Evolutionary conservation across 139 green algal species (phyloP).

Genomic region (Axilococcus clingmanii): DNA sequence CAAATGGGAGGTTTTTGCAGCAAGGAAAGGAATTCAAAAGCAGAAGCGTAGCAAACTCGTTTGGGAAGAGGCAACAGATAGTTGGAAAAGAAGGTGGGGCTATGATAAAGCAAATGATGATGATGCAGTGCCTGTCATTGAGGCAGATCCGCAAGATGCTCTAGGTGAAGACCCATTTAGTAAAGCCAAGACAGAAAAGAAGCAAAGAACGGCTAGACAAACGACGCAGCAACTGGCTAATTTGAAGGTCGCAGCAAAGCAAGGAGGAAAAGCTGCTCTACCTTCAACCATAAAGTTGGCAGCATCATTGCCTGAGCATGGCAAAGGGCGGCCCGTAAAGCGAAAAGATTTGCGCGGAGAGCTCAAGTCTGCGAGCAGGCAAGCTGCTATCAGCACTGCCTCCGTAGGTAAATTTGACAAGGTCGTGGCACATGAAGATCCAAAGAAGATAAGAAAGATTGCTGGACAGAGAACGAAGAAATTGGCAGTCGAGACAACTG

Average conservation of each 20-base stretch:
- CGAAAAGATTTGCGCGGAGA: constrained; percentile 57
- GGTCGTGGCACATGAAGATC: constrained; percentile 48
- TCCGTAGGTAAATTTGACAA: constrained; percentile 93
- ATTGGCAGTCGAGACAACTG: background rate
- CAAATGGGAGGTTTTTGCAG: constrained; percentile 90
- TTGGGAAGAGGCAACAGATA: constrained; percentile 69
- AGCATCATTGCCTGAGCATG: constrained; percentile 52
- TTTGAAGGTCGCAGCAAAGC: constrained; percentile 51
- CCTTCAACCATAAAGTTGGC: constrained; percentile 68
- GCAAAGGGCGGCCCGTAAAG: constrained; percentile 39
- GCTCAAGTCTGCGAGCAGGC: constrained; percentile 50
- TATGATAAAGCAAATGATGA: constrained; percentile 82
- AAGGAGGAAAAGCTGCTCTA: constrained; percentile 29
- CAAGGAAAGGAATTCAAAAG: constrained; percentile 88
- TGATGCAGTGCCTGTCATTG: constrained; percentile 77
- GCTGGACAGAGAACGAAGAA: constrained; percentile 60
- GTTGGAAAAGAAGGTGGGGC: constrained; percentile 74
- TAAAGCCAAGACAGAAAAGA: constrained; percentile 53
- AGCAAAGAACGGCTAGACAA: constrained; percentile 64
- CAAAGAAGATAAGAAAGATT: constrained; percentile 28
- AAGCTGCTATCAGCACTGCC: constrained; percentile 79
- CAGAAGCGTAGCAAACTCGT: constrained; percentile 79
- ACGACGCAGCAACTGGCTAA: constrained; percentile 64
- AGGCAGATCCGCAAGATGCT: constrained; percentile 64
- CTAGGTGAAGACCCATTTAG: constrained; percentile 84